A percentile compares a stretch with the other conserved stretches of the same genome.
Evolutionary conservation across 345 rosid genomes (phyloP).

Genomic region (Salix dunnii): DNA sequence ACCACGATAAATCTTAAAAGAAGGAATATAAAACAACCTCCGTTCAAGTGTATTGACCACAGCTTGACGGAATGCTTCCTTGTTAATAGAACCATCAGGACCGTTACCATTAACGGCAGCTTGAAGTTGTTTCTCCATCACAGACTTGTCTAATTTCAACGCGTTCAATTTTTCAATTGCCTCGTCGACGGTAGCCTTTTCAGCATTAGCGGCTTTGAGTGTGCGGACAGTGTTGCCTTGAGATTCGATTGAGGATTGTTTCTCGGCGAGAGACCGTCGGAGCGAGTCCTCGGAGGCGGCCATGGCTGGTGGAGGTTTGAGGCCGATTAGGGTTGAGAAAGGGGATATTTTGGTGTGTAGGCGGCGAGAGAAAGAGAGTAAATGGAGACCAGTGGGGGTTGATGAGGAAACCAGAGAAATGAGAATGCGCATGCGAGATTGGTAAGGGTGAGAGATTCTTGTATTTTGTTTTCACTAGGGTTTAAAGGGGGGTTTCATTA

Average conservation of each 20-base stretch:
- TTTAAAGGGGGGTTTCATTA: not conserved
- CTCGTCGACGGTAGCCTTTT: constrained; percentile 58
- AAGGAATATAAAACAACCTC: constrained; percentile 72
- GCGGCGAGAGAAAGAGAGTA: constrained; percentile 13
- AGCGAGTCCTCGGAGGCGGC: constrained; percentile 63
- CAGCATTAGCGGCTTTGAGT: constrained; percentile 59
- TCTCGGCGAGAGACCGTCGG: constrained; percentile 52
- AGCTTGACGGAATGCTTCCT: constrained; percentile 79
- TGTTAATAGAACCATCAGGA: constrained; percentile 39
- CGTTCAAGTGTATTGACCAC: constrained; percentile 75
- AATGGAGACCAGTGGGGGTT: constrained; percentile 21
- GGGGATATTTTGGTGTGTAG: not conserved
- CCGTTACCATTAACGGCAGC: constrained; percentile 42
- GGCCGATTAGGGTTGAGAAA: not conserved
- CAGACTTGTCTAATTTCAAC: constrained; percentile 64
- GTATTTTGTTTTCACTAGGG: not conserved
- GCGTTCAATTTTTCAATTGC: constrained; percentile 62
- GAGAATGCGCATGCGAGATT: constrained; percentile 40
- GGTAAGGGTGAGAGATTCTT: not conserved
- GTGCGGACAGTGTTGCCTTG: constrained; percentile 75
- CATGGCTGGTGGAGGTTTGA: constrained; percentile 31
- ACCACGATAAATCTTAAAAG: constrained; percentile 85
- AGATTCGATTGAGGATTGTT: constrained; percentile 62
- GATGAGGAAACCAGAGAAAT: constrained; percentile 31
- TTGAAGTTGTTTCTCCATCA: constrained; percentile 71